A percentile compares a stretch with the other conserved stretches of the same genome.
These are phyloP conservation scores for Serendipita sp. DNA, from an alignment of 768 basidiomycete genomes.

Conservation along the genomic window DNA sequence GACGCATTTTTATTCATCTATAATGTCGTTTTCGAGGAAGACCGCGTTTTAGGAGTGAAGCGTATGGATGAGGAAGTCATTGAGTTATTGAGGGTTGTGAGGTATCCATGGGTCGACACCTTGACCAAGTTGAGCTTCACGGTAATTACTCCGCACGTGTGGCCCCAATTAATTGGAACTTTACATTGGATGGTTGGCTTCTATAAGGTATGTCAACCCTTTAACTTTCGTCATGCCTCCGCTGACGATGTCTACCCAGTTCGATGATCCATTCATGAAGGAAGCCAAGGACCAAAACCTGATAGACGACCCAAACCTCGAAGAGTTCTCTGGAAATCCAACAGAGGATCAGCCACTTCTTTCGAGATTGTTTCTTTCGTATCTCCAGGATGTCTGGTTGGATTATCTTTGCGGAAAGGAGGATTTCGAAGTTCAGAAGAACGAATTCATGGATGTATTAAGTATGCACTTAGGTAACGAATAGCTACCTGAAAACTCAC, in stretches of 20 bases:
- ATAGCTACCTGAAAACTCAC: neutral
- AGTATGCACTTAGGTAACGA: constrained; percentile 22
- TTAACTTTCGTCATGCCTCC: neutral
- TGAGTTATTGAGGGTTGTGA: constrained; percentile 51
- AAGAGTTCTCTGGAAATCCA: neutral
- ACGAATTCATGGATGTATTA: constrained; percentile 64
- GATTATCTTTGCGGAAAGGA: constrained; percentile 44
- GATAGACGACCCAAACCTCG: constrained; percentile 20
- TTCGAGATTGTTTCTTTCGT: neutral
- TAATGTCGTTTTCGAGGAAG: constrained; percentile 52
- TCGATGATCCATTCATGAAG: constrained; percentile 1
- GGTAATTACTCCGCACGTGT: constrained; percentile 79
- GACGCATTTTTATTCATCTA: constrained; percentile 66
- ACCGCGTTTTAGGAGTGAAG: constrained; percentile 34
- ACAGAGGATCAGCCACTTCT: constrained; percentile 11
- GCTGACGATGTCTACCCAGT: constrained; percentile 22
- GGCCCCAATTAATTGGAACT: constrained; percentile 77
- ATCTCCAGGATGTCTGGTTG: constrained; percentile 37
- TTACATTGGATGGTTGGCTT: constrained; percentile 85
- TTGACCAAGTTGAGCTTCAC: constrained; percentile 78
- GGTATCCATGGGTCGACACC: constrained; percentile 66
- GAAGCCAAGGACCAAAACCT: constrained; percentile 23
- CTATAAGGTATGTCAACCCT: constrained; percentile 45
- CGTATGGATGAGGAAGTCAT: constrained; percentile 75
- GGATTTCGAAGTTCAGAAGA: constrained; percentile 52